phyloP scores from a whole-genome alignment of 345 rosid species.

The Ricinus communis region DNA sequence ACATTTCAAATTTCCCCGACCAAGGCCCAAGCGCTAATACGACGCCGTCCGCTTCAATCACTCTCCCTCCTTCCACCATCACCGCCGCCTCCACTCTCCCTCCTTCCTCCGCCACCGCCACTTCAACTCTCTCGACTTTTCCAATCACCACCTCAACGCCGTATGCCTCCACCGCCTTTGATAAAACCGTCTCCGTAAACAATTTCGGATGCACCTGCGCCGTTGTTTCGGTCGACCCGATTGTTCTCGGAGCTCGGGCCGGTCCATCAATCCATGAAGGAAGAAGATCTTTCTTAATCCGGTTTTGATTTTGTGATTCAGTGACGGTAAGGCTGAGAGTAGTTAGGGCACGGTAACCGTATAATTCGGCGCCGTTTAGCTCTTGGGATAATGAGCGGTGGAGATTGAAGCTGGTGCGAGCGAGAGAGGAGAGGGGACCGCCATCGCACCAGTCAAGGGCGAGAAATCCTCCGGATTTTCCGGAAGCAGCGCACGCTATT shows the following conservation, averaged over 20 bases:
- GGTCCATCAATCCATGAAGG: slow-evolving; percentile 85
- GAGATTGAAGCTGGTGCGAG: slow-evolving; percentile 82
- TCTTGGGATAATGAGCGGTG: slow-evolving; percentile 75
- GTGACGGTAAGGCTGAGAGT: slow-evolving; percentile 61
- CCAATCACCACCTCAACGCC: slow-evolving; percentile 75
- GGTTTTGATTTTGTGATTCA: slow-evolving; percentile 37
- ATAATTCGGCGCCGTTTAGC: slow-evolving; percentile 63
- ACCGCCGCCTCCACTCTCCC: slow-evolving; percentile 57
- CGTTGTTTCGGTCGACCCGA: slow-evolving; percentile 67
- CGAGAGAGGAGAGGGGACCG: slow-evolving; percentile 55
- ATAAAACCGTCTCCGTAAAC: slow-evolving; percentile 54
- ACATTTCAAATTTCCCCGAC: slow-evolving; percentile 65
- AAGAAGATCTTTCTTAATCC: too few species aligned
- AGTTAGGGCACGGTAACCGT: slow-evolving; percentile 72
- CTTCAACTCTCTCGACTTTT: slow-evolving; percentile 50
- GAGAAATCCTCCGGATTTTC: slow-evolving; percentile 90
- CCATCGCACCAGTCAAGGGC: slow-evolving; percentile 91
- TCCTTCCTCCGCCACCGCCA: slow-evolving; percentile 40
- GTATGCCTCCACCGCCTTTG: slow-evolving; percentile 54
- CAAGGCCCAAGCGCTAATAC: slow-evolving; percentile 86
- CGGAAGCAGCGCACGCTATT: slow-evolving; percentile 84
- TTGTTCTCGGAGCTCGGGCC: slow-evolving; percentile 38
- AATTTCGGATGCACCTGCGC: slow-evolving; percentile 86
- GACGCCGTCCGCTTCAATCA: slow-evolving; percentile 58
- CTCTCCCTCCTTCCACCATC: slow-evolving; percentile 61